Conservation (phyloP, 371 early-diverging fungal species). For the Mortierella sp. region DNA sequence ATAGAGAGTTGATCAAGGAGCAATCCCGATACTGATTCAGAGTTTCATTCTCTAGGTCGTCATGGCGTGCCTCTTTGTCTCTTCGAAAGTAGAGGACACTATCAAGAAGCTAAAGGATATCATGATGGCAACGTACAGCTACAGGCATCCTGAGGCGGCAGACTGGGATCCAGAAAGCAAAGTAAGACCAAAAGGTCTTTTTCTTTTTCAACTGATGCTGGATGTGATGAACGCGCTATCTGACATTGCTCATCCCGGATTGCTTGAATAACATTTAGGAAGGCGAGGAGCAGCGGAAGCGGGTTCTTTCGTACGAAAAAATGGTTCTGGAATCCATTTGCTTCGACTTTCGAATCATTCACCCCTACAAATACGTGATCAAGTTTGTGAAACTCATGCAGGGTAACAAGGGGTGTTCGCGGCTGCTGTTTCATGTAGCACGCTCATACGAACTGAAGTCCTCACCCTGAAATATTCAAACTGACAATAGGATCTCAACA, state of each 20-base stretch:
- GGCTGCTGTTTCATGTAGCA: too few species aligned
- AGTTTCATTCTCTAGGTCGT: constrained; percentile 55
- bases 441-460: background rate
- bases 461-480: background rate
- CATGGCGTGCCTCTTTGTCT: constrained; percentile 78
- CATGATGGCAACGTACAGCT: constrained; percentile 68
- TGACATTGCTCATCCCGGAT: too few species aligned
- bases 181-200: constrained; percentile 13
- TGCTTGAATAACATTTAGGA: constrained; percentile 8
- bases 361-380: constrained; percentile 69
- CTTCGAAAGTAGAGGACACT: constrained; percentile 82
- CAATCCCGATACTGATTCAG: too few species aligned
- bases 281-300: constrained; percentile 66
- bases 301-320: constrained; percentile 67
- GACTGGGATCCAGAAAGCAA: constrained; percentile 68
- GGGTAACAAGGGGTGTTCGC: constrained; percentile 48
- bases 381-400: constrained; percentile 70
- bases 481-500: constrained; percentile 55
- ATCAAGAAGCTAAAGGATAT: constrained; percentile 81
- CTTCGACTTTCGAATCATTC: constrained; percentile 71
- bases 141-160: constrained; percentile 63
- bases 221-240: background rate
- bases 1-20: too few species aligned
- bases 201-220: background rate
- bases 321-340: constrained; percentile 70